Base-by-base conservation (phyloP, 1,284 basidiomycete species). In the Microbotryum intermedium region DNA sequence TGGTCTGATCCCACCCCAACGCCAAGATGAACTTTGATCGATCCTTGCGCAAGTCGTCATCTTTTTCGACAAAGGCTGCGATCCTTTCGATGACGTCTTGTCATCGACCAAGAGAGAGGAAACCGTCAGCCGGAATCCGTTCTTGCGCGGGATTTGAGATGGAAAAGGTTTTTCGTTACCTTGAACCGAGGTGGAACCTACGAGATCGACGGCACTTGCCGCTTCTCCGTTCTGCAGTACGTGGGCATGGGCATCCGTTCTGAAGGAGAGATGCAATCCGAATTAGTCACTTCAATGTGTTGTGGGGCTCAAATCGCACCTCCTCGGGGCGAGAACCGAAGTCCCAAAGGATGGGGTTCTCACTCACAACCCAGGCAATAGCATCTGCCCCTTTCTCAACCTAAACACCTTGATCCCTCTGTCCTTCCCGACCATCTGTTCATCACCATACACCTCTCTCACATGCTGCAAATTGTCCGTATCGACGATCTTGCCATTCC, bases 1-100 rank as follows among this genome's bases (percentile, higher is more conserved):
- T 66, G 6, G 87, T 94, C 74, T 97, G 91, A 72, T 97, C 89
- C 91, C 92, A 97, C 6, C 91, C 92, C 77, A 87, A 82, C 4
- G 90, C 92, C 68, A 85, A 78, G 57, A 95, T 82, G 89, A 89
- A 94, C 5, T 55, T 53, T 1, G 74, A 77, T 4, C 79, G 78
- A 7, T 75, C 77, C 60, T 77, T 72, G 2, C 78, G 71, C n/a
- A 85, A 71, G 50, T 83, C 80, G 1, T 83, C 80, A 59, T 83
- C 80, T 6, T 78, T 72, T 3, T 75, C 69, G 51, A 90, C 81
- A 68, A 88, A 87, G 0, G 72, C 67, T 62, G 85, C 85, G 23
- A 91, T 76, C 6, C 79, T 77, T 4, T 78, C 74, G 10, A 89
- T 75, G 8, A 87, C 79, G 60, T 88, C 87, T 82, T 67, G 30